Percentiles rank a stretch among this genome's conserved stretches.
Evolutionary conservation across 257 asterid genomes (phyloP).

Genomic region (Anisodus acutangulus): DNA sequence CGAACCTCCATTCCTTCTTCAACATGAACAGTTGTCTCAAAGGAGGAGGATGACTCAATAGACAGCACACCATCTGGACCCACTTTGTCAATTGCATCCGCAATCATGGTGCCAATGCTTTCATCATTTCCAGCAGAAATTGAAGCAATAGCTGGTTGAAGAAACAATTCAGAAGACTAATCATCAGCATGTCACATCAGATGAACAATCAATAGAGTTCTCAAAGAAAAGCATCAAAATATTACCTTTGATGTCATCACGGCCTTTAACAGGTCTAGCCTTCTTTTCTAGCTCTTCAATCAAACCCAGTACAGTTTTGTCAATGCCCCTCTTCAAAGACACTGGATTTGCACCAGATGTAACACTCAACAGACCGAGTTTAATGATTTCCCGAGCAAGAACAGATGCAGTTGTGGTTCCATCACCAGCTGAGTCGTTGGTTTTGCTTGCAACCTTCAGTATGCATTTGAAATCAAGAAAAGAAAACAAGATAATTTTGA

Average conservation of each 20-base stretch:
- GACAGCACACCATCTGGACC: constrained; percentile 99
- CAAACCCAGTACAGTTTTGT: constrained; percentile 79
- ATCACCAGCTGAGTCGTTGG: constrained; percentile 98
- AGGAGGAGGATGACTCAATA: constrained; percentile 94
- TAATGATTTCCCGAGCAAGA: constrained; percentile 96
- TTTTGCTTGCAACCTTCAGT: constrained; percentile 94
- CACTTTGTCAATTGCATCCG: constrained; percentile 97
- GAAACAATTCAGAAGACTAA: background rate
- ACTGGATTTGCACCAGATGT: constrained; percentile 98
- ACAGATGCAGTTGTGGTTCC: constrained; percentile 95
- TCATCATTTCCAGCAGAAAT: constrained; percentile 97
- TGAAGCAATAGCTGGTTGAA: constrained; percentile 73
- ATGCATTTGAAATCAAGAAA: background rate
- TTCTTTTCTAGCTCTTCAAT: constrained; percentile 80
- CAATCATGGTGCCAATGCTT: constrained; percentile 79
- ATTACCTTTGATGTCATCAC: constrained; percentile 86
- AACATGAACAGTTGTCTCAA: constrained; percentile 93
- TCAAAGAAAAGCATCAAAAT: background rate
- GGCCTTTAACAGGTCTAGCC: constrained; percentile 95
- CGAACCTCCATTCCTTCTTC: constrained; percentile 99
- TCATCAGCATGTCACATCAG: background rate
- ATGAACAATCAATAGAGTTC: background rate
- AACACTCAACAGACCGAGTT: constrained; percentile 87
- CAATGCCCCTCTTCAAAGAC: constrained; percentile 89
- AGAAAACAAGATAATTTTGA: background rate